These are phyloP conservation scores for Blepharisma undulans DNA, from an alignment of 169 alveolate species.

Conservation along the genomic window DNA sequence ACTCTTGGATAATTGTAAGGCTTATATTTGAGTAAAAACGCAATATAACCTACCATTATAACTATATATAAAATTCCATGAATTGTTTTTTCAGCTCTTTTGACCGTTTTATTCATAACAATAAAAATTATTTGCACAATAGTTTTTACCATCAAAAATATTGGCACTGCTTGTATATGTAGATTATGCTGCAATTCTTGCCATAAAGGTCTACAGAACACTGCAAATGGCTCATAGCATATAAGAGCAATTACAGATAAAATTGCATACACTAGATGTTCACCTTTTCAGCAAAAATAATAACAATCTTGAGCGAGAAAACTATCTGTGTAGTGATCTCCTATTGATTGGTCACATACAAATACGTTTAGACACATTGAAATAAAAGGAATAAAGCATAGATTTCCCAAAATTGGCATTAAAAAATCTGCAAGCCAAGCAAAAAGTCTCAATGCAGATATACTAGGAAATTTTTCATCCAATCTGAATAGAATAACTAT, in stretches of 20 bases:
- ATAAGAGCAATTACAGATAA: neutral
- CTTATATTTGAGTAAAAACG: neutral
- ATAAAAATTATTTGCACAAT: constrained; percentile 21
- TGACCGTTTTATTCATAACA: neutral
- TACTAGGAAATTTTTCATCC: neutral
- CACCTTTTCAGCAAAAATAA: constrained; percentile 16
- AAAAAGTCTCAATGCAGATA: neutral
- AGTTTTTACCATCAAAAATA: constrained; percentile 37
- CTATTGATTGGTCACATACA: constrained; percentile 33
- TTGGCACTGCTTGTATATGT: neutral
- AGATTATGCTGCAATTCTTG: constrained; percentile 5
- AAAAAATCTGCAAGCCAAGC: constrained; percentile 2
- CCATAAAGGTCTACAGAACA: constrained; percentile 38
- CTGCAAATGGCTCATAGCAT: constrained; percentile 34
- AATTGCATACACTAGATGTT: neutral
- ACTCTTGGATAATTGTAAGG: constrained; percentile 32
- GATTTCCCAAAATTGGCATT: constrained; percentile 31
- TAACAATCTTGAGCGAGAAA: constrained; percentile 42
- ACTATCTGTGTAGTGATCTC: neutral
- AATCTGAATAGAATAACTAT: neutral
- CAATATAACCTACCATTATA: neutral
- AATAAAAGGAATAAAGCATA: neutral
- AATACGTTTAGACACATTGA: constrained; percentile 15
- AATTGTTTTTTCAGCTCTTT: neutral
- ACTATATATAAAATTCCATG: constrained; percentile 25